Evolutionary conservation across 805 yeast genomes (phyloP).

Genomic region (Candida succiphila): DNA sequence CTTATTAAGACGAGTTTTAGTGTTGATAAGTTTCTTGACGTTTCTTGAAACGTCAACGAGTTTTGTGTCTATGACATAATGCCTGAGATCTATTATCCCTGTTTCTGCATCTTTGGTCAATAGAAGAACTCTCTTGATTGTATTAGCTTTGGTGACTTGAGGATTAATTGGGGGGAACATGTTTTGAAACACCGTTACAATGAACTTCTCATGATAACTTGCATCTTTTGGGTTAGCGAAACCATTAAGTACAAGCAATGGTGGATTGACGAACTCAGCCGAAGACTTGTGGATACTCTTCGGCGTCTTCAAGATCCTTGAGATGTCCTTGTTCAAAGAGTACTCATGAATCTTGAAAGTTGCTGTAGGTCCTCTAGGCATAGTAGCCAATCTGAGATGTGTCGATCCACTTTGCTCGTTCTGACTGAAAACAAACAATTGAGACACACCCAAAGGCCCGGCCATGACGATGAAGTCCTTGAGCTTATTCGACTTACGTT

Average conservation of each 20-base stretch:
- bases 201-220: conserved; percentile 63
- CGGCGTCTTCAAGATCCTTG: conserved; percentile 61
- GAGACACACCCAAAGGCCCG: conserved; percentile 91
- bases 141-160: conserved; percentile 58
- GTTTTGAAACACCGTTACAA: conserved; percentile 87
- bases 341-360: conserved; percentile 72
- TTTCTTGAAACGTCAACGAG: conserved; percentile 69
- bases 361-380: conserved; percentile 92
- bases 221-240: conserved; percentile 61
- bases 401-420: conserved; percentile 69
- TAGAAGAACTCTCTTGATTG: conserved; percentile 79
- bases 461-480: conserved; percentile 98
- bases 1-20: conserved; percentile 51
- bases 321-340: conserved; percentile 75
- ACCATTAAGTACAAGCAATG: conserved; percentile 88
- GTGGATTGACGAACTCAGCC: conserved; percentile 65
- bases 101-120: conserved; percentile 63
- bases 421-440: conserved; percentile 80
- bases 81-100: conserved; percentile 76
- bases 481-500: conserved; percentile 76
- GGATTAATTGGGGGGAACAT: conserved; percentile 95
- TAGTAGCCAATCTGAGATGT: conserved; percentile 71
- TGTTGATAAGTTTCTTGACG: conserved; percentile 58
- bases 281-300: conserved; percentile 62
- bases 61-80: conserved; percentile 80